Conservation (phyloP, 2,329 filamentous ascomycete genomes). For the Aspergillus pseudoglaucus region DNA sequence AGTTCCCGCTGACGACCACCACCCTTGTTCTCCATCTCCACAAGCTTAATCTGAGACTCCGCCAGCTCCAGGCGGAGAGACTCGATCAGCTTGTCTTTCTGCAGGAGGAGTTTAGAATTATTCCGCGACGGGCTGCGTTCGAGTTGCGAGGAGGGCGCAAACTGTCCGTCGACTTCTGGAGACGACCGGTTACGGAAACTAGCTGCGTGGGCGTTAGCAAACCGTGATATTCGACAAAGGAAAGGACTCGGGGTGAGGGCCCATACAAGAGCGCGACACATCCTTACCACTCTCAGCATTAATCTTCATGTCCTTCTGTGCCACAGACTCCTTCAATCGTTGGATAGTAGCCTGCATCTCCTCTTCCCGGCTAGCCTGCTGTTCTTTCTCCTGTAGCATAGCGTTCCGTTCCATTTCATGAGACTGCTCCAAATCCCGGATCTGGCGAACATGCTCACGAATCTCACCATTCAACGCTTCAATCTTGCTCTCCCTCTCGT, state of each 20-base stretch:
- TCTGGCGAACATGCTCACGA: constrained; percentile 72
- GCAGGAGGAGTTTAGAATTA: constrained; percentile 80
- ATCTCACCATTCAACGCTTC: constrained; percentile 79
- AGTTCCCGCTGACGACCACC: constrained; percentile 81
- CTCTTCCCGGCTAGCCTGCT: constrained; percentile 74
- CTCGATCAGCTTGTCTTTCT: constrained; percentile 96
- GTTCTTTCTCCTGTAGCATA: constrained; percentile 86
- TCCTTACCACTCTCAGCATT: constrained; percentile 47
- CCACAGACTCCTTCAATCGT: constrained; percentile 80
- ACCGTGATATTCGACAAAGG: not conserved
- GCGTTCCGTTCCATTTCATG: constrained; percentile 85
- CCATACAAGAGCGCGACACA: constrained; percentile 47
- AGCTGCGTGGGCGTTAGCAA: constrained; percentile 24
- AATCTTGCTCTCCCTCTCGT: constrained; percentile 78
- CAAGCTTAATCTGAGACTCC: constrained; percentile 89
- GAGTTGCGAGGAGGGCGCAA: constrained; percentile 77
- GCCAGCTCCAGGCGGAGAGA: constrained; percentile 85
- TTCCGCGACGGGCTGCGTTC: constrained; percentile 84
- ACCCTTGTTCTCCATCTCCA: constrained; percentile 88
- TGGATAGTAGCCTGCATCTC: constrained; percentile 88
- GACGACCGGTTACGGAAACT: constrained; percentile 48
- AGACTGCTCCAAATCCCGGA: constrained; percentile 84
- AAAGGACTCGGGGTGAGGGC: constrained; percentile 2
- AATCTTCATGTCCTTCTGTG: constrained; percentile 60
- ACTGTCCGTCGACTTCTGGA: constrained; percentile 68